Evolutionary conservation across 495 filamentous ascomycete genomes (phyloP).

Genomic region (Antarctomyces pellizariae): DNA sequence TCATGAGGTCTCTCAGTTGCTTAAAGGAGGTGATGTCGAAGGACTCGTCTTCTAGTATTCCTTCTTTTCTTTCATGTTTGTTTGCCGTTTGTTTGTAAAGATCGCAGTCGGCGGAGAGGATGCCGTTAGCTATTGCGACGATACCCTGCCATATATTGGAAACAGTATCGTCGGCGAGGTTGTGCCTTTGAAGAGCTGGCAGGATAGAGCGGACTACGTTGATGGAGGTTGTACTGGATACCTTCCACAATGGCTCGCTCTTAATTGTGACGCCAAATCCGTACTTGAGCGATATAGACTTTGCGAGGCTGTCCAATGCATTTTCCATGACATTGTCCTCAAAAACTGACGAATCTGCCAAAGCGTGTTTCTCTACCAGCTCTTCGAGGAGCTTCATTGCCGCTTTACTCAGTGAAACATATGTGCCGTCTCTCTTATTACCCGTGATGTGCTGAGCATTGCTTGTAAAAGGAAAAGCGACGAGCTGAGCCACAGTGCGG

Average conservation of each 20-base stretch:
- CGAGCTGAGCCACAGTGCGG: constrained; percentile 40
- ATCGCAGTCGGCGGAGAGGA: constrained; percentile 31
- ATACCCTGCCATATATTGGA: constrained; percentile 38
- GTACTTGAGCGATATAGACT: constrained; percentile 55
- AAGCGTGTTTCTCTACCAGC: constrained; percentile 37
- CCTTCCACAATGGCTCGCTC: constrained; percentile 50
- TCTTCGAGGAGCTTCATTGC: constrained; percentile 44
- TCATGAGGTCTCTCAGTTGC: constrained; percentile 42
- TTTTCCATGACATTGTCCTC: too few relatives aligned
- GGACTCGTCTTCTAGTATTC: constrained; percentile 44
- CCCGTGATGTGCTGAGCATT: constrained; percentile 13
- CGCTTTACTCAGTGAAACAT: constrained; percentile 64
- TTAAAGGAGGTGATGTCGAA: constrained; percentile 63
- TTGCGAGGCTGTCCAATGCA: too few relatives aligned
- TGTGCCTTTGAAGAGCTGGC: too few relatives aligned
- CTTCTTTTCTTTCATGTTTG: too few relatives aligned
- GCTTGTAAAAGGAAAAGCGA: constrained; percentile 35
- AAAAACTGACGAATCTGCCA: too few relatives aligned
- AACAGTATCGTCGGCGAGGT: too few relatives aligned
- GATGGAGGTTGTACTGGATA: constrained; percentile 45
- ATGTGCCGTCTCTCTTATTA: constrained; percentile 31
- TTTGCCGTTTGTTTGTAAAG: constrained; percentile 22
- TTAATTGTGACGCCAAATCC: constrained; percentile 29
- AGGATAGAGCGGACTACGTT: constrained; percentile 44
- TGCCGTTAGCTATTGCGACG: constrained; percentile 31